Evolutionary conservation across 768 basidiomycete species (phyloP).

Genomic region (Suillus americanus): DNA sequence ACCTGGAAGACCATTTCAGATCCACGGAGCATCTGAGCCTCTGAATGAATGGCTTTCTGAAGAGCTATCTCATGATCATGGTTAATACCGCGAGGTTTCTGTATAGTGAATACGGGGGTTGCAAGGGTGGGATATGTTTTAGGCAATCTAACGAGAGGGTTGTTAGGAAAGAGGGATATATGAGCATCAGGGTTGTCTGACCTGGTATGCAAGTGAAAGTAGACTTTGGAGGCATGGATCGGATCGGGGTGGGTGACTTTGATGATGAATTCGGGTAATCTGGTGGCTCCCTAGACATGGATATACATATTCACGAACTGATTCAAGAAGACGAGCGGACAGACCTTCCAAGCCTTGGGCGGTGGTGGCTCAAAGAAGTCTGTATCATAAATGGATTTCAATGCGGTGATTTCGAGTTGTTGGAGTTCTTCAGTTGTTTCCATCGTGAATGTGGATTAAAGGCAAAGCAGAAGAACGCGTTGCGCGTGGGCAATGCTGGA

Average conservation of each 20-base stretch:
- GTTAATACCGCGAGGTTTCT: conserved; percentile 62
- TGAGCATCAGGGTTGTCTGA: conserved; percentile 32
- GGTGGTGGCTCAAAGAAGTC: conserved; percentile 75
- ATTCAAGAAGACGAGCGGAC: conserved; percentile 11
- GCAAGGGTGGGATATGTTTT: conserved; percentile 80
- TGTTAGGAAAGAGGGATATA: conserved; percentile 1
- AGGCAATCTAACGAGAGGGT: conserved; percentile 53
- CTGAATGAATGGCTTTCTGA: conserved; percentile 57
- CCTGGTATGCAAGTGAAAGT: conserved; percentile 70
- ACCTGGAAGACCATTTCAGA: conserved; percentile 82
- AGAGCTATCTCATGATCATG: conserved; percentile 58
- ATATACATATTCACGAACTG: conserved; percentile 6
- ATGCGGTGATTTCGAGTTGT: conserved; percentile 70
- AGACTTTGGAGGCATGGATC: conserved; percentile 54
- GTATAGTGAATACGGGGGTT: conserved; percentile 64
- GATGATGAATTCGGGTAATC: conserved; percentile 76
- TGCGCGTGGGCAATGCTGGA: conserved; percentile 45
- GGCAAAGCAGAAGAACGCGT: conserved; percentile 21
- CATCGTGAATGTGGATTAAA: conserved; percentile 42
- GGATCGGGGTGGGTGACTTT: conserved; percentile 66
- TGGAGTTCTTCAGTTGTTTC: conserved; percentile 71
- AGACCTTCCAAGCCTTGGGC: conserved; percentile 82
- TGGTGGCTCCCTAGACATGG: conserved; percentile 54
- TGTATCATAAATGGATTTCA: conserved; percentile 78
- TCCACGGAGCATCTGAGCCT: conserved; percentile 65